Percentiles rank a stretch among this genome's conserved stretches.
Conservation (phyloP, 179 eudicot genomes). For the Patellifolia procumbens region DNA sequence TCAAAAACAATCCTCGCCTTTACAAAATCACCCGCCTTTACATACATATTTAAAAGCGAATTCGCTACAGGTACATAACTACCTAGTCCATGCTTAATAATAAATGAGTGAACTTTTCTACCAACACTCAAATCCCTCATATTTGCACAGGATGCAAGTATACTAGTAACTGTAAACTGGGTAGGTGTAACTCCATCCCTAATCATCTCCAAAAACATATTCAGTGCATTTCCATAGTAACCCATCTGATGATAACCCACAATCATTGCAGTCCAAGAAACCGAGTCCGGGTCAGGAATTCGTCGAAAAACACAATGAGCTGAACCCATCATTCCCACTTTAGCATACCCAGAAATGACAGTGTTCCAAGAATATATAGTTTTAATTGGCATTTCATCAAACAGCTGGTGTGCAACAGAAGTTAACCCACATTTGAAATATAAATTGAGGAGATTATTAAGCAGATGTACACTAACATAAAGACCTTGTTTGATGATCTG, state of each 20-base stretch:
- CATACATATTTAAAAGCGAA: constrained; percentile 53
- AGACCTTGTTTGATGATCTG: constrained; percentile 56
- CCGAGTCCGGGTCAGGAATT: constrained; percentile 53
- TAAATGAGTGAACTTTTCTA: constrained; percentile 41
- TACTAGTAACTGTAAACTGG: constrained; percentile 42
- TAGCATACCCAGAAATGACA: constrained; percentile 50
- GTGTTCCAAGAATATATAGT: constrained; percentile 64
- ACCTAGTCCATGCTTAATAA: constrained; percentile 43
- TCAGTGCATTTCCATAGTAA: constrained; percentile 32
- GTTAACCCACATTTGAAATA: constrained; percentile 51
- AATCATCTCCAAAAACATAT: constrained; percentile 40
- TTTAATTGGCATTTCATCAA: constrained; percentile 59
- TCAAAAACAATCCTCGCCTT: constrained; percentile 41
- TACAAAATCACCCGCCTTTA: constrained; percentile 40
- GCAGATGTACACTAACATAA: constrained; percentile 42
- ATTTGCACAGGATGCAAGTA: constrained; percentile 45
- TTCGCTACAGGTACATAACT: constrained; percentile 44
- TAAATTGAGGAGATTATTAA: constrained; percentile 54
- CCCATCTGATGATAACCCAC: constrained; percentile 44
- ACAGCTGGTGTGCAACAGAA: constrained; percentile 49
- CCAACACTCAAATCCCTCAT: constrained; percentile 32
- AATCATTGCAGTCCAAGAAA: constrained; percentile 52
- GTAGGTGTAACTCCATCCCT: constrained; percentile 30
- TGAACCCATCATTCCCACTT: constrained; percentile 32
- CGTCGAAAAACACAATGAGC: constrained; percentile 37